These are phyloP conservation scores for Pugionium dolabratum DNA, from an alignment of 345 rosid genomes.

Conservation along the genomic window DNA sequence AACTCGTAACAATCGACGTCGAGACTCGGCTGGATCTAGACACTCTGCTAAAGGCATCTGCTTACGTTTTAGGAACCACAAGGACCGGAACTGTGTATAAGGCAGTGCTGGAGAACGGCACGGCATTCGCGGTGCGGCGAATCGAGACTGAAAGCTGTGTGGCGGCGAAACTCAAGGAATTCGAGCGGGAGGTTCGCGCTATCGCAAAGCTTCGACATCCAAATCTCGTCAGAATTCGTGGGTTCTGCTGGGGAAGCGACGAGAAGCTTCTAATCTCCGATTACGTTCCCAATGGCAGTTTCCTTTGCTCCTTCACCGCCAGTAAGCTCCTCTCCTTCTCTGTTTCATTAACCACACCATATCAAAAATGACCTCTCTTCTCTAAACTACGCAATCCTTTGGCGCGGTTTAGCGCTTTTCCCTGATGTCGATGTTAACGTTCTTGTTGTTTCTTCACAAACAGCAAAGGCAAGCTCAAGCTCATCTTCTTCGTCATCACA, in stretches of 20 bases:
- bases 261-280: slow-evolving; percentile 91
- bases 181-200: slow-evolving; percentile 64
- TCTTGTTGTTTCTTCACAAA: neutral
- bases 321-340: slow-evolving; percentile 49
- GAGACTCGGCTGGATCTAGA: slow-evolving; percentile 74
- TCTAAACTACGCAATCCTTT: too few relatives aligned
- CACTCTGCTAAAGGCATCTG: slow-evolving; percentile 76
- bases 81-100: slow-evolving; percentile 76
- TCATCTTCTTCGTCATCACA: slow-evolving; percentile 47
- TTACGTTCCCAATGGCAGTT: slow-evolving; percentile 72
- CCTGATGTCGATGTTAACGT: too few relatives aligned
- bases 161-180: slow-evolving; percentile 57
- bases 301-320: slow-evolving; percentile 50
- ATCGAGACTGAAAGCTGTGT: slow-evolving; percentile 66
- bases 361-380: too few relatives aligned
- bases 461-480: slow-evolving; percentile 47
- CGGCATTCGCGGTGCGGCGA: slow-evolving; percentile 76
- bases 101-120: slow-evolving; percentile 73
- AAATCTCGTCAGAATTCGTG: slow-evolving; percentile 67
- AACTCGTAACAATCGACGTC: slow-evolving; percentile 63
- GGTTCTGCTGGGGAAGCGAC: slow-evolving; percentile 81
- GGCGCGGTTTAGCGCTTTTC: too few relatives aligned
- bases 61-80: slow-evolving; percentile 69
- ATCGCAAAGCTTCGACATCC: slow-evolving; percentile 74
- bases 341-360: neutral